Conservation (phyloP, 148 eudicot species). For the Hydrangea macrophylla region DNA sequence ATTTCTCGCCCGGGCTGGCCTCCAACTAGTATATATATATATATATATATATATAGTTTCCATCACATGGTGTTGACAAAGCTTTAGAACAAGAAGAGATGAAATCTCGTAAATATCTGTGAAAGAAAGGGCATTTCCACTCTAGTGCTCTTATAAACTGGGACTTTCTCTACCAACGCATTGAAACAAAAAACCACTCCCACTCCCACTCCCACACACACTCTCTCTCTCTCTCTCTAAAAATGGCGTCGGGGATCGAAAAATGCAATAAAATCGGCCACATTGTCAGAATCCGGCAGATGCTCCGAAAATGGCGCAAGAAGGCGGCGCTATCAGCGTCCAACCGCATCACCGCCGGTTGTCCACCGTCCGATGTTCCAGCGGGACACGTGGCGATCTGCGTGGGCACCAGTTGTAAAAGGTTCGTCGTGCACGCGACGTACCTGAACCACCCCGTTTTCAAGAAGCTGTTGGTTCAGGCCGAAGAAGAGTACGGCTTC, state of each 20-base stretch:
- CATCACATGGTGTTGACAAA: conserved; percentile 4
- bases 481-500: conserved; percentile 62
- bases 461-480: conserved; percentile 30
- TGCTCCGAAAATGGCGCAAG: conserved; percentile 43
- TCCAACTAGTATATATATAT: too few species aligned
- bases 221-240: conserved; percentile 5
- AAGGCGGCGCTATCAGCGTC: conserved; percentile 16
- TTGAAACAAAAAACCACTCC: not conserved
- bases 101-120: conserved; percentile 5
- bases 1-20: too few species aligned
- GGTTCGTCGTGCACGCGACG: conserved; percentile 43
- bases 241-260: conserved; percentile 18
- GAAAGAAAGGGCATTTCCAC: conserved; percentile 10
- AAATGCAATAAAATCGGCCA: conserved; percentile 39
- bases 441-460: conserved; percentile 56
- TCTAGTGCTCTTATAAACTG: not conserved
- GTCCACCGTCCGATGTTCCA: conserved; percentile 44
- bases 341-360: conserved; percentile 20
- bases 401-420: conserved; percentile 32
- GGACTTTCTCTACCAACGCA: not conserved
- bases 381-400: conserved; percentile 65
- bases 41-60: too few species aligned
- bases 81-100: not conserved
- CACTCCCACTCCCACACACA: not conserved
- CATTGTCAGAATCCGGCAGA: conserved; percentile 48